Conservation (phyloP, 805 yeast genomes). For the Lachancea cidri region DNA sequence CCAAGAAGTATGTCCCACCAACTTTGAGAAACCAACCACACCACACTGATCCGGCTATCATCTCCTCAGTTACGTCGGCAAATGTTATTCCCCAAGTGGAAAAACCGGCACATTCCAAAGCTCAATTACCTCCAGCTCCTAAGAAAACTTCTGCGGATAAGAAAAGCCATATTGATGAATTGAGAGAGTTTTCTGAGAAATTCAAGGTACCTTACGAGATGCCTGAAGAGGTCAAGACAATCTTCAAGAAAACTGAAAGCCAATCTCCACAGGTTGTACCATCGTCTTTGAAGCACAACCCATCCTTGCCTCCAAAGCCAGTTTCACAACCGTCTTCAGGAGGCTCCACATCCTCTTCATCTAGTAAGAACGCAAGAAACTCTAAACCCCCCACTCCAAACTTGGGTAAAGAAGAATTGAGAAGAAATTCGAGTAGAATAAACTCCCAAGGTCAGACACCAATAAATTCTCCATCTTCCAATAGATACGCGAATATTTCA, state of each 20-base stretch:
- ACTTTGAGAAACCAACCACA: constrained; percentile 33
- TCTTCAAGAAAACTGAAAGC: constrained; percentile 48
- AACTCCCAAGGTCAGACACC: constrained; percentile 27
- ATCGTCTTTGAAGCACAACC: constrained; percentile 18
- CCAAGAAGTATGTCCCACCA: constrained; percentile 33
- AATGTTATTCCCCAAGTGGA: constrained; percentile 6
- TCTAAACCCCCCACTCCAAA: constrained; percentile 23
- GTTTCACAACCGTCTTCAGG: constrained; percentile 11
- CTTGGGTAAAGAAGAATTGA: constrained; percentile 19
- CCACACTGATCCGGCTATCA: constrained; percentile 32
- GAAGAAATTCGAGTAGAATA: constrained; percentile 19
- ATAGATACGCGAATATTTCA: constrained; percentile 16
- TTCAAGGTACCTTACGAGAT: constrained; percentile 64
- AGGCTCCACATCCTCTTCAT: constrained; percentile 11
- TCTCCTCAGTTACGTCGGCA: constrained; percentile 24
- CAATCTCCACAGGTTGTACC: constrained; percentile 26
- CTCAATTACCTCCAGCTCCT: constrained; percentile 1
- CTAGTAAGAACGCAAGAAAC: constrained; percentile 5
- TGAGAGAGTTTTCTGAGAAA: constrained; percentile 74
- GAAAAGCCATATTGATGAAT: constrained; percentile 48
- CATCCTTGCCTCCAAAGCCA: constrained; percentile 25
- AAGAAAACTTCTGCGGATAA: constrained; percentile 15
- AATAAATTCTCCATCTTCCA: constrained; percentile 16
- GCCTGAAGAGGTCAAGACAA: constrained; percentile 40
- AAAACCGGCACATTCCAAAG: neutral